Percentiles rank a stretch among this genome's conserved stretches.
These are phyloP conservation scores for Yamadazyma olivae DNA, from an alignment of 805 yeast genomes.

Conservation along the genomic window DNA sequence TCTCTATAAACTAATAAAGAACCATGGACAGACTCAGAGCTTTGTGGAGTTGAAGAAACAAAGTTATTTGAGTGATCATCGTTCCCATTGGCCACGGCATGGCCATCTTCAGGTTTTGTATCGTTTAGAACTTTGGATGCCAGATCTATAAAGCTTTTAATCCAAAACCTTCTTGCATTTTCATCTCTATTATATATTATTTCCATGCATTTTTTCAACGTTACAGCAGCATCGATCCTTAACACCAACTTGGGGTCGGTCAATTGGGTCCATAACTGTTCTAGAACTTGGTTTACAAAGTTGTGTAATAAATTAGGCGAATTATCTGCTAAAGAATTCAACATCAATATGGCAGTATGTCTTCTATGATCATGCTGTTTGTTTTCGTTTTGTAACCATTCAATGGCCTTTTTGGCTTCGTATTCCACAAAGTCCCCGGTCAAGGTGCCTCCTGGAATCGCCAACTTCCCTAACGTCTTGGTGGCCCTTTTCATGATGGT, in stretches of 20 bases:
- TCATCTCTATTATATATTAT: constrained; percentile 79
- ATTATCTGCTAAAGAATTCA: constrained; percentile 79
- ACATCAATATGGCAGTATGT: constrained; percentile 85
- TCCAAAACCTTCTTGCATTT: constrained; percentile 71
- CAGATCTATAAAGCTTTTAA: constrained; percentile 62
- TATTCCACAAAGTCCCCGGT: constrained; percentile 92
- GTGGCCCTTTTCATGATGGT: constrained; percentile 88
- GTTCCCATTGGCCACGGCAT: constrained; percentile 7
- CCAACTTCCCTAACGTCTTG: constrained; percentile 80
- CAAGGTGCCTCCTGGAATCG: constrained; percentile 83
- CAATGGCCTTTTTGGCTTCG: constrained; percentile 85
- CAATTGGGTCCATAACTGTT: constrained; percentile 83
- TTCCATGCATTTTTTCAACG: constrained; percentile 72
- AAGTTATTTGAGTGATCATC: background rate
- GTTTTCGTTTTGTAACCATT: constrained; percentile 81
- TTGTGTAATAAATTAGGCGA: constrained; percentile 82
- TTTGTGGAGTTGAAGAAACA: constrained; percentile 13
- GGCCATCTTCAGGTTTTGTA: constrained; percentile 6
- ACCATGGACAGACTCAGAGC: constrained; percentile 79
- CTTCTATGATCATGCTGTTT: constrained; percentile 75
- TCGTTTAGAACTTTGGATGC: constrained; percentile 59
- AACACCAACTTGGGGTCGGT: constrained; percentile 74
- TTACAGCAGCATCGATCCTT: constrained; percentile 79
- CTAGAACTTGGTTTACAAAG: constrained; percentile 73
- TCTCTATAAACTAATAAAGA: constrained; percentile 80